phyloP scores from a whole-genome alignment of 1,139 yeast genomes.

The Debaryomyces sp. region DNA sequence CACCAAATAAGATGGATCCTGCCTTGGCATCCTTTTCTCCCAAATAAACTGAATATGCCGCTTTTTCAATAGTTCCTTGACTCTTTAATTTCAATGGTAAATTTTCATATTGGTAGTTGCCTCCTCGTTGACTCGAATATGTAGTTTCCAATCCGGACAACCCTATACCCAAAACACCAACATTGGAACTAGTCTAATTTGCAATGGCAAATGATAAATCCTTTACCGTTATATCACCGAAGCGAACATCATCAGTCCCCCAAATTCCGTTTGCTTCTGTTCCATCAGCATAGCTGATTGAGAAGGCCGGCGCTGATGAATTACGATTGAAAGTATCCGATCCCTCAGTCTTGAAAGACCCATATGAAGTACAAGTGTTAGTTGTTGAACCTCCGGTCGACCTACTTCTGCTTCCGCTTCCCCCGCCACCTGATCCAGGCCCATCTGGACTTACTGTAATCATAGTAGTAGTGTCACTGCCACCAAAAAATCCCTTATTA shows the following conservation, averaged over 20 bases:
- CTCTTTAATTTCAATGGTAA: slow-evolving; percentile 30
- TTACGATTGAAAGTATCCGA: slow-evolving; percentile 37
- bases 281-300: slow-evolving; percentile 64
- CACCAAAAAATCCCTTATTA: neutral
- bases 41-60: slow-evolving; percentile 54
- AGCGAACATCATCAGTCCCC: slow-evolving; percentile 49
- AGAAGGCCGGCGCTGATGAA: slow-evolving; percentile 33
- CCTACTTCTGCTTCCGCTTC: slow-evolving; percentile 10
- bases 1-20: slow-evolving; percentile 53
- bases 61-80: slow-evolving; percentile 51
- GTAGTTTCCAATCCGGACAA: slow-evolving; percentile 53
- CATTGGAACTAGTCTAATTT: slow-evolving; percentile 40
- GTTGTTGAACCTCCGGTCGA: slow-evolving; percentile 13
- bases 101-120: slow-evolving; percentile 29
- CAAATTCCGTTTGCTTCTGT: slow-evolving; percentile 62
- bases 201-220: slow-evolving; percentile 56
- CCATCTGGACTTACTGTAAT: slow-evolving; percentile 4
- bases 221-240: slow-evolving; percentile 45
- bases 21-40: slow-evolving; percentile 20
- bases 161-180: slow-evolving; percentile 60
- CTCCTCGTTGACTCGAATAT: too few species aligned
- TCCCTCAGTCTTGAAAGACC: slow-evolving; percentile 39
- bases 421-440: slow-evolving; percentile 6
- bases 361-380: slow-evolving; percentile 39
- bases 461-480: too few species aligned